phyloP scores from a whole-genome alignment of 1,139 yeast species.

The Kodamaea plutei region DNA sequence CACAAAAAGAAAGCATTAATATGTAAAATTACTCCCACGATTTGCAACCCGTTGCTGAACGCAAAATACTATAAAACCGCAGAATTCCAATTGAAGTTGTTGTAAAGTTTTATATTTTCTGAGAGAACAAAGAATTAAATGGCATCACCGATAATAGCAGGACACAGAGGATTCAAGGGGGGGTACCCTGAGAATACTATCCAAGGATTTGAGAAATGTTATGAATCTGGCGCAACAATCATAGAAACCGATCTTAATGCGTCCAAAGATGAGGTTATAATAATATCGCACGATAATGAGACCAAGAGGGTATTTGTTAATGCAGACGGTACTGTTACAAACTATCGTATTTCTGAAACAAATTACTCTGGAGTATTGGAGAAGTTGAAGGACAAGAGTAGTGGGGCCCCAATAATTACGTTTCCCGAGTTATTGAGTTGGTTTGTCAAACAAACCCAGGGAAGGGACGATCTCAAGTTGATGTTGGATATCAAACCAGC shows the following conservation, averaged over 20 bases:
- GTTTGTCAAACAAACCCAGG: constrained; percentile 41
- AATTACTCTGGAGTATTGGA: constrained; percentile 40
- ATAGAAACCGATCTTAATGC: constrained; percentile 87
- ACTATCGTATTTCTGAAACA: constrained; percentile 37
- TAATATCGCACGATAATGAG: constrained; percentile 69
- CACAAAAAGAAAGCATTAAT: no score
- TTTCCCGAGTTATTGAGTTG: constrained; percentile 58
- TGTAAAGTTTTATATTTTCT: no score
- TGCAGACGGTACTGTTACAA: constrained; percentile 35
- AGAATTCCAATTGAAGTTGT: no score
- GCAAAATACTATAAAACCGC: no score
- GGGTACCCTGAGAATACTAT: constrained; percentile 77
- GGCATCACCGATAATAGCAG: constrained; percentile 31
- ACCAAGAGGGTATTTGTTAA: constrained; percentile 60
- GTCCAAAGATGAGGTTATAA: constrained; percentile 65
- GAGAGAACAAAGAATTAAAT: constrained; percentile 1
- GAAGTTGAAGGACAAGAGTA: constrained; percentile 48
- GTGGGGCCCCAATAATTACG: constrained; percentile 59
- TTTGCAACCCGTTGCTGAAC: no score
- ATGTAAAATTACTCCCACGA: no score
- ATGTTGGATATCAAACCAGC: constrained; percentile 82
- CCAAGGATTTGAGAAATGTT: constrained; percentile 67
- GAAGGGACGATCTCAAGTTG: constrained; percentile 29
- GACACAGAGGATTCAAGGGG: constrained; percentile 54
- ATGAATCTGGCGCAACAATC: constrained; percentile 61